These are phyloP conservation scores for Juglanconis juglandina DNA, from an alignment of 2,329 filamentous ascomycete genomes.

Conservation along the genomic window DNA sequence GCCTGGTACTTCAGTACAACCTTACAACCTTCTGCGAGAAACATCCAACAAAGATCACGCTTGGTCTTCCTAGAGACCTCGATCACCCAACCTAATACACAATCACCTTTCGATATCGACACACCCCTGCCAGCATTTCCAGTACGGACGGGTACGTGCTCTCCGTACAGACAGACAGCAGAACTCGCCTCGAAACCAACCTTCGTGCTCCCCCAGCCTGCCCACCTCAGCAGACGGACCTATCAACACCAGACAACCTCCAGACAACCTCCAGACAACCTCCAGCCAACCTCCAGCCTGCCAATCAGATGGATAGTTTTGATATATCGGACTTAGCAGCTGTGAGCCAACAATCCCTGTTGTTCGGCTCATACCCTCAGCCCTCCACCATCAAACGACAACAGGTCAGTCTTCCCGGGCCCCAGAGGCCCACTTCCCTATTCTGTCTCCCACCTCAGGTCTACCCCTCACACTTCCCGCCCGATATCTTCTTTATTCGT, in stretches of 20 bases:
- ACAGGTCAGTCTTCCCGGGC: conserved; percentile 15
- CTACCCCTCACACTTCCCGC: conserved; percentile 1
- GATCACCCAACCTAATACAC: conserved; percentile 3
- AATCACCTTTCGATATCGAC: conserved; percentile 9
- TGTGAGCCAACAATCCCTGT: conserved; percentile 16
- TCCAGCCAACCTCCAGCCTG: background rate
- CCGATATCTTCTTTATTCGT: background rate
- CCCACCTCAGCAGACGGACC: background rate
- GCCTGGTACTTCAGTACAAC: conserved; percentile 1
- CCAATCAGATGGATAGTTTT: conserved; percentile 19
- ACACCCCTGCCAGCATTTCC: background rate
- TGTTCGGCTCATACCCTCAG: conserved; percentile 17
- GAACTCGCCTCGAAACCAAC: conserved; percentile 2
- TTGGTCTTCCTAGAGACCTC: conserved; percentile 4
- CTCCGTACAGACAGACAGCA: background rate
- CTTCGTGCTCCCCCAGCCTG: background rate
- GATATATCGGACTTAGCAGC: conserved; percentile 14
- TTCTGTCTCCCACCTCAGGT: background rate
- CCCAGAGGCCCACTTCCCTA: background rate
- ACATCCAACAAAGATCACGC: conserved; percentile 7
- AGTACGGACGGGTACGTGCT: background rate
- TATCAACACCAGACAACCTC: background rate
- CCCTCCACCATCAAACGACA: conserved; percentile 16
- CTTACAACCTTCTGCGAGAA: background rate
- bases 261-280: background rate